Evolutionary conservation across 768 basidiomycete genomes (phyloP), one percentile per base, ranked within the genome.

Genomic region (Lepiota subincarnata): DNA sequence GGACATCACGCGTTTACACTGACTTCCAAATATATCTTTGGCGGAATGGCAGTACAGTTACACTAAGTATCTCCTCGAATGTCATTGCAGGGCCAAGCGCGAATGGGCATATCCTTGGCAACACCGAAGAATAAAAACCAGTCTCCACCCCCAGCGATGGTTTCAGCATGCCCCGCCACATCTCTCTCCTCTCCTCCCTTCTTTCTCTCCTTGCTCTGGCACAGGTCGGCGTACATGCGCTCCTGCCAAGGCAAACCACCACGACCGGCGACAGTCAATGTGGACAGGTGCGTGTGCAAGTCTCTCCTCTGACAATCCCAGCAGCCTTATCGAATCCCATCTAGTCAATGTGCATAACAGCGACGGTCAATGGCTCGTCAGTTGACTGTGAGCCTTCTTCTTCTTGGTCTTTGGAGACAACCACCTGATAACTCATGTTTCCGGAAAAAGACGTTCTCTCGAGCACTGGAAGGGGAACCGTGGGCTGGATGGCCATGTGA

Each of bases 401-500:
- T 14, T n/a, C 5, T 5, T 38, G 14, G 6, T 19, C 13, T 53
- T 18, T n/a, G 18, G n/a, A 35, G 31, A 10, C 24, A 35, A 35
- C 14, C 20, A 3, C 39, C 7, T 16, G 16, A 50, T 35, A 31
- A 18, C 31, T 39, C 18, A 34, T 28, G 22, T 7, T 38, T 3
- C 19, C 43, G 40, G 43, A n/a, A 7, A n/a, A 57, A 84, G 81
- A 82, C 66, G 69, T 73, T 3, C 64, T 84, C 18, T 71, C 77
- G 45, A 79, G 76, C 55, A 69, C 68, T 4, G 78, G 73, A 16
- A 62, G 57, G 39, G 57, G 52, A 16, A 56, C 57, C 1, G 64
- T 77, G 11, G 83, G 81, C 8, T 84, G 82, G 82, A 83, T 84
- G 80, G 82, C 71, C 28, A 76, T 84, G 83, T 82, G 56, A 54